phyloP scores from a whole-genome alignment of 2,329 filamentous ascomycete genomes.

The Phyllosticta ampelicida region DNA sequence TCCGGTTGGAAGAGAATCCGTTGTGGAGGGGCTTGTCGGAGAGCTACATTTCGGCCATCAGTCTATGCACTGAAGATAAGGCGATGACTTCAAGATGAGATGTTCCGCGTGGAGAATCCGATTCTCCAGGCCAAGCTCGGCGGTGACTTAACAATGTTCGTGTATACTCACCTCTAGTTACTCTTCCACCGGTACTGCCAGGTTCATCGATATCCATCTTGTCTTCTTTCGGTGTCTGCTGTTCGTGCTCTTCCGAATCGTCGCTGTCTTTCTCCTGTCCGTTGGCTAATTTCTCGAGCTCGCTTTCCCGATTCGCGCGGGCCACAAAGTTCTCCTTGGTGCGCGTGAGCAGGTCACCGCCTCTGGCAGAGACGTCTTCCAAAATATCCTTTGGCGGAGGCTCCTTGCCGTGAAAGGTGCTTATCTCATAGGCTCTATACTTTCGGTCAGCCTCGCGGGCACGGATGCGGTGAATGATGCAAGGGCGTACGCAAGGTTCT shows the following conservation, averaged over 20 bases:
- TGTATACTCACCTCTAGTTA: slow-evolving; percentile 24
- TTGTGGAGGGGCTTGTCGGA: slow-evolving; percentile 76
- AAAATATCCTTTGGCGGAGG: slow-evolving; percentile 82
- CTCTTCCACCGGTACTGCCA: slow-evolving; percentile 29
- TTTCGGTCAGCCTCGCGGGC: neutral
- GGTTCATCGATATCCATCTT: slow-evolving; percentile 40
- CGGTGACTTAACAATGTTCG: neutral
- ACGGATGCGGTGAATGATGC: neutral
- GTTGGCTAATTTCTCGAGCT: slow-evolving; percentile 37
- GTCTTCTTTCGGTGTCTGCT: slow-evolving; percentile 41
- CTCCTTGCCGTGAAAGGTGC: slow-evolving; percentile 63
- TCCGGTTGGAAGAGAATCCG: slow-evolving; percentile 79
- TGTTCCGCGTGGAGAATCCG: neutral
- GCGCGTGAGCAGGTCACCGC: slow-evolving; percentile 65
- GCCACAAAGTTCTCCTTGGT: slow-evolving; percentile 62
- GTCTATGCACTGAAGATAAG: neutral
- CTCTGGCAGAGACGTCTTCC: slow-evolving; percentile 69
- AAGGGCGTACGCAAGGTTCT: slow-evolving; percentile 53
- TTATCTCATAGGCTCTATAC: slow-evolving; percentile 70
- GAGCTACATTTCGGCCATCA: slow-evolving; percentile 30
- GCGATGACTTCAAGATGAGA: neutral
- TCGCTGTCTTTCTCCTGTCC: slow-evolving; percentile 46
- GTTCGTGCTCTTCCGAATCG: slow-evolving; percentile 30
- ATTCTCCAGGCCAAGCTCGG: neutral
- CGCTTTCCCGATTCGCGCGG: slow-evolving; percentile 33